phyloP scores from a whole-genome alignment of 2,329 filamentous ascomycete genomes.

The Aspergillus awamori region DNA sequence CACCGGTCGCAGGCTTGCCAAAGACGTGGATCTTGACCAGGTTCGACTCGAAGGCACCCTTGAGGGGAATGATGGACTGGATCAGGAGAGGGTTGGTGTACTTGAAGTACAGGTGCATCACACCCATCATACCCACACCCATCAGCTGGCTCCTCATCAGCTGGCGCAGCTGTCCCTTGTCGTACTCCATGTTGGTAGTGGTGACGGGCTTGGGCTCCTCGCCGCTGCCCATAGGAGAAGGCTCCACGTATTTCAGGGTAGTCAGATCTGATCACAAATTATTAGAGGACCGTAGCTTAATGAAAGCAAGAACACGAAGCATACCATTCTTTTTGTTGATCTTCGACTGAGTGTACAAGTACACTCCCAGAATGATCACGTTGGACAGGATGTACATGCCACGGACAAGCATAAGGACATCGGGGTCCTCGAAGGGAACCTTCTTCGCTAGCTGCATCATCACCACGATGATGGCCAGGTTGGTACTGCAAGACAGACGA shows the following conservation, averaged over 20 bases:
- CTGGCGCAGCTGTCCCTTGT: constrained; percentile 78
- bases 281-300: constrained; percentile 5
- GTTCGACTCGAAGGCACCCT: constrained; percentile 93
- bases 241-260: constrained; percentile 98
- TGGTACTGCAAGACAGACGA: constrained; percentile 63
- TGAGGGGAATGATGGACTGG: constrained; percentile 97
- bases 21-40: constrained; percentile 94
- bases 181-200: constrained; percentile 95
- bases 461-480: constrained; percentile 90
- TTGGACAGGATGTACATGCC: constrained; percentile 70
- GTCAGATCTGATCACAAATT: constrained; percentile 71
- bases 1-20: constrained; percentile 81
- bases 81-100: constrained; percentile 99
- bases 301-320: constrained; percentile 28
- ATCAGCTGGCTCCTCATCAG: constrained; percentile 90
- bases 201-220: constrained; percentile 96
- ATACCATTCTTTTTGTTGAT: constrained; percentile 98
- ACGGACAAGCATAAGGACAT: constrained; percentile 66
- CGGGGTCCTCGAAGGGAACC: constrained; percentile 89
- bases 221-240: constrained; percentile 84
- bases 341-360: constrained; percentile 79
- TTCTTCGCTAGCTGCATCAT: constrained; percentile 99
- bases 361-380: constrained; percentile 79
- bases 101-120: constrained; percentile 99
- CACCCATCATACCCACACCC: constrained; percentile 95